These are phyloP conservation scores for Mycena belliarum DNA, from an alignment of 768 basidiomycete species.

Conservation along the genomic window DNA sequence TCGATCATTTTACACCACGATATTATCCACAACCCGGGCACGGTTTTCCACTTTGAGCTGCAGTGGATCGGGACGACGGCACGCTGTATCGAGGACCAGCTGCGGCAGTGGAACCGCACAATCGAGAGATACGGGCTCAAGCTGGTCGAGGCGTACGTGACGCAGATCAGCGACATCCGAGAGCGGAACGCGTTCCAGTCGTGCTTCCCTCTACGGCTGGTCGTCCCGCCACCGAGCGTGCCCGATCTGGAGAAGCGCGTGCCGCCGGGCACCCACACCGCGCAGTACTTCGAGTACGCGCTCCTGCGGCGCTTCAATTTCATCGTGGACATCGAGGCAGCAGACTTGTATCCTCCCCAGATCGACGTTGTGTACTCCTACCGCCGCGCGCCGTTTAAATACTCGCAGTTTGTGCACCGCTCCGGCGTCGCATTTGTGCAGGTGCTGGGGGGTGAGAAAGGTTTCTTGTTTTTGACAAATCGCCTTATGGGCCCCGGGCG, in stretches of 20 bases:
- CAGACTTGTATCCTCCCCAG: conserved; percentile 71
- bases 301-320: conserved; percentile 78
- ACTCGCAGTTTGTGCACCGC: conserved; percentile 92
- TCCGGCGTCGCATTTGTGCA: conserved; percentile 90
- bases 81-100: conserved; percentile 84
- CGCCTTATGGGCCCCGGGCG: conserved; percentile 75
- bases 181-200: conserved; percentile 90
- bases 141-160: conserved; percentile 91
- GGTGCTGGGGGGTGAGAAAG: conserved; percentile 74
- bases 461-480: conserved; percentile 90
- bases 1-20: conserved; percentile 89
- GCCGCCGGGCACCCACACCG: conserved; percentile 63
- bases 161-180: conserved; percentile 86
- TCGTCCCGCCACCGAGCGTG: conserved; percentile 69
- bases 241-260: conserved; percentile 67
- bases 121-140: conserved; percentile 90
- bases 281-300: conserved; percentile 80
- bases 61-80: conserved; percentile 97
- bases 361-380: conserved; percentile 91
- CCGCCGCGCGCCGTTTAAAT: conserved; percentile 70
- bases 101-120: conserved; percentile 76
- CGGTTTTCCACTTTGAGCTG: conserved; percentile 94
- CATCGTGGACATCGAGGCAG: conserved; percentile 82
- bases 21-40: conserved; percentile 92
- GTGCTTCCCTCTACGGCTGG: conserved; percentile 81